These are phyloP conservation scores for Hymenochaete sp. DNA, from an alignment of 1,284 basidiomycete species.

Conservation along the genomic window DNA sequence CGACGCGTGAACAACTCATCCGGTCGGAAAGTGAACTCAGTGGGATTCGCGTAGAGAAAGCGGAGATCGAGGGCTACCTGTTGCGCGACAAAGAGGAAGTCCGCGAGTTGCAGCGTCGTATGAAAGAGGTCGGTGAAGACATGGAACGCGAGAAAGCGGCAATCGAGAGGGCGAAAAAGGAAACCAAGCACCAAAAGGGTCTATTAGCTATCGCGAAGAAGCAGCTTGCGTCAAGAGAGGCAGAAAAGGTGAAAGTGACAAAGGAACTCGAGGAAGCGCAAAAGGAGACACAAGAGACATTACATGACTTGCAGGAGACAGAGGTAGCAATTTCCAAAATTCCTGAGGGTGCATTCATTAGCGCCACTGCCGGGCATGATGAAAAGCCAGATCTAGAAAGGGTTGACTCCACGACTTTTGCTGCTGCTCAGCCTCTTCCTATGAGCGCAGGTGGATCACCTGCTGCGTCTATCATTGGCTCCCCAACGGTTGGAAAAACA, in stretches of 20 bases:
- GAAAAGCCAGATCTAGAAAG: slow-evolving; percentile 22
- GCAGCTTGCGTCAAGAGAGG: slow-evolving; percentile 82
- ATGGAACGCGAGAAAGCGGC: slow-evolving; percentile 65
- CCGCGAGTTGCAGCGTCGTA: slow-evolving; percentile 74
- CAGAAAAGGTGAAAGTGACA: slow-evolving; percentile 61
- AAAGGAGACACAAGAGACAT: slow-evolving; percentile 42
- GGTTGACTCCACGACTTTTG: slow-evolving; percentile 46
- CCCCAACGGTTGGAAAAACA: slow-evolving; percentile 48
- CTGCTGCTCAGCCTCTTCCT: slow-evolving; percentile 62
- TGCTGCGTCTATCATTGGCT: slow-evolving; percentile 30
- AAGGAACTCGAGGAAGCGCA: slow-evolving; percentile 64
- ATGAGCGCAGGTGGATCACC: slow-evolving; percentile 48
- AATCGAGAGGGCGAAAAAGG: slow-evolving; percentile 86
- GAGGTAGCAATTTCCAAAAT: slow-evolving; percentile 43
- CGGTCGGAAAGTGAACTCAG: slow-evolving; percentile 88
- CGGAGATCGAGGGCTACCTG: slow-evolving; percentile 83
- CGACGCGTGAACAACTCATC: slow-evolving; percentile 76
- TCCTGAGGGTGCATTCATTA: slow-evolving; percentile 13
- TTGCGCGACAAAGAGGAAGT: slow-evolving; percentile 94
- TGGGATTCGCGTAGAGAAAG: slow-evolving; percentile 82
- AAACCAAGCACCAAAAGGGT: slow-evolving; percentile 94
- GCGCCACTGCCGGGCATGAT: slow-evolving; percentile 18
- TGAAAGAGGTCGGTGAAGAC: slow-evolving; percentile 75
- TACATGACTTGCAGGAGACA: slow-evolving; percentile 48
- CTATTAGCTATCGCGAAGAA: slow-evolving; percentile 91